phyloP scores from a whole-genome alignment of 164 flowering plant species.

The Chimonanthus salicifolius region DNA sequence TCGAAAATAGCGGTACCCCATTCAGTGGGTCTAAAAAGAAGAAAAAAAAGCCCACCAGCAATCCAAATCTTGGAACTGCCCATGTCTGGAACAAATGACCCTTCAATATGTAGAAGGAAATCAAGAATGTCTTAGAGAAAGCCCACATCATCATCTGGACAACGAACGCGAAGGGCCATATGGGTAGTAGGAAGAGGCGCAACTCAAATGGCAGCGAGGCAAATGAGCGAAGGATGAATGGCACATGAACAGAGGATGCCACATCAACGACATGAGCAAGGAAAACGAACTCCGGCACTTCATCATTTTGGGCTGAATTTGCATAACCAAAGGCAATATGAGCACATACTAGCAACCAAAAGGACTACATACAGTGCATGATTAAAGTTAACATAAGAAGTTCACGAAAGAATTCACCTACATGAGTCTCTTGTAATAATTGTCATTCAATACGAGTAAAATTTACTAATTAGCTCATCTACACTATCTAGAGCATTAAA shows the following conservation, averaged over 20 bases:
- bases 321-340: neutral
- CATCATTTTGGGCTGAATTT: constrained; percentile 35
- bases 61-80: constrained; percentile 83
- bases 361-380: neutral
- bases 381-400: neutral
- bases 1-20: too few relatives aligned
- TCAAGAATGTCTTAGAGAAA: constrained; percentile 52
- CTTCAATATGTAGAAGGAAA: constrained; percentile 53
- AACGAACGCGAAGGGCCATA: constrained; percentile 46
- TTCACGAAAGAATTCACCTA: neutral
- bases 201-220: constrained; percentile 46
- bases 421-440: neutral
- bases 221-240: constrained; percentile 52
- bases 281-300: constrained; percentile 80
- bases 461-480: neutral
- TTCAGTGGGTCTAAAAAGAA: too few relatives aligned
- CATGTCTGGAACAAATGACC: constrained; percentile 63
- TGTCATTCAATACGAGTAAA: neutral
- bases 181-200: constrained; percentile 42
- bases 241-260: constrained; percentile 52
- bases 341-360: neutral
- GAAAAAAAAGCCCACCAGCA: constrained; percentile 46
- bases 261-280: constrained; percentile 81
- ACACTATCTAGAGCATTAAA: neutral
- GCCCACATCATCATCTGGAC: constrained; percentile 66